Conservation (phyloP, 2,329 filamentous ascomycete genomes). For the Zymoseptoria brevis region DNA sequence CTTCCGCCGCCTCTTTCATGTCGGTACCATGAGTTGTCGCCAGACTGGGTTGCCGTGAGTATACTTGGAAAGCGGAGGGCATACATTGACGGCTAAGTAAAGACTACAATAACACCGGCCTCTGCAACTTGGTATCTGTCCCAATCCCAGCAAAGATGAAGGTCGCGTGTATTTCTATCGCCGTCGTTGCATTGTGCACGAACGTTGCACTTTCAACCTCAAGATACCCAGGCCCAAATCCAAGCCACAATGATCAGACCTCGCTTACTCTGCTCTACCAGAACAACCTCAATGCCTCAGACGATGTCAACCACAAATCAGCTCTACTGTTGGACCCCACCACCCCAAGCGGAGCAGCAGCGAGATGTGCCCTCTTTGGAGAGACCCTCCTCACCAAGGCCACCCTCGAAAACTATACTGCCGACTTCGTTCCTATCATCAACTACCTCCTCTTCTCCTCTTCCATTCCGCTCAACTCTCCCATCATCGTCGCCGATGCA, state of each 20-base stretch:
- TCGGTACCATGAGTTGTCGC: not conserved
- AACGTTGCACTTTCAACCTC: not conserved
- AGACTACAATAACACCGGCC: not conserved
- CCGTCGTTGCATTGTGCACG: not conserved
- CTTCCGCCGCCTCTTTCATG: not conserved
- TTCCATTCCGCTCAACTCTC: constrained; percentile 8
- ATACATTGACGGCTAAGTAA: not conserved
- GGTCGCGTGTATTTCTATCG: not conserved
- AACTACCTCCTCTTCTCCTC: constrained; percentile 39
- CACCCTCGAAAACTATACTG: constrained; percentile 35
- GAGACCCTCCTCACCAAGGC: constrained; percentile 40
- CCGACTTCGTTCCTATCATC: constrained; percentile 41
- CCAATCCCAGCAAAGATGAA: not conserved
- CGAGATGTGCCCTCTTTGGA: constrained; percentile 41
- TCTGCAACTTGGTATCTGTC: not conserved
- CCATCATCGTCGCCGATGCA: constrained; percentile 21
- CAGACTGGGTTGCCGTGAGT: not conserved
- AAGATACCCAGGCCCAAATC: not conserved
- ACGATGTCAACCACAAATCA: constrained; percentile 46
- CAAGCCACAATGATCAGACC: constrained; percentile 31
- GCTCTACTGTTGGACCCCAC: constrained; percentile 44
- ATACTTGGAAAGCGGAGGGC: not conserved
- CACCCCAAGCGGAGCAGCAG: constrained; percentile 30
- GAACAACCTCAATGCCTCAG: constrained; percentile 48
- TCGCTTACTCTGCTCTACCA: constrained; percentile 47